phyloP scores from a whole-genome alignment of 768 basidiomycete species.

The Suillus americanus region DNA sequence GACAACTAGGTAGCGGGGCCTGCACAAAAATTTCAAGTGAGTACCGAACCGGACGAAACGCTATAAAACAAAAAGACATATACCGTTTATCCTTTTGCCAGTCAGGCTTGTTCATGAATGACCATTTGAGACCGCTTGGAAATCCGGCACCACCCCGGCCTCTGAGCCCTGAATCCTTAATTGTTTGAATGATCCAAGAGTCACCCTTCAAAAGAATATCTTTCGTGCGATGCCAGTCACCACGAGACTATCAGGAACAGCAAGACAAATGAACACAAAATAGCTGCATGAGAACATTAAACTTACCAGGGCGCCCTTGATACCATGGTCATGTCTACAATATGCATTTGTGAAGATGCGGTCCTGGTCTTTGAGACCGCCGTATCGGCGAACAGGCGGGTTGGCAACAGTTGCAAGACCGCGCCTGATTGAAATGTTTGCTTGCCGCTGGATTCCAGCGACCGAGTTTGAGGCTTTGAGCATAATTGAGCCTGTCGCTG shows the following conservation, averaged over 20 bases:
- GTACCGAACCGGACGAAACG: not conserved
- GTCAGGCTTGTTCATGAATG: slow-evolving; percentile 99
- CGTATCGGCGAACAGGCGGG: slow-evolving; percentile 88
- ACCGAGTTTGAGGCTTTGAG: slow-evolving; percentile 28
- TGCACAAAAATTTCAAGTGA: slow-evolving; percentile 24
- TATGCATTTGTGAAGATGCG: slow-evolving; percentile 93
- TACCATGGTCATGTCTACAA: slow-evolving; percentile 83
- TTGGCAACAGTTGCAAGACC: slow-evolving; percentile 73
- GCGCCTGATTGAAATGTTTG: slow-evolving; percentile 17
- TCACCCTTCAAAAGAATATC: slow-evolving; percentile 95
- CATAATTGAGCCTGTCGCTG: slow-evolving; percentile 21
- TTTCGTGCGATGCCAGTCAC: slow-evolving; percentile 98
- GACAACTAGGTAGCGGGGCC: slow-evolving; percentile 94
- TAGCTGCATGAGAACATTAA: not conserved
- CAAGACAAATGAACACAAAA: slow-evolving; percentile 7
- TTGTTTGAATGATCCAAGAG: slow-evolving; percentile 93
- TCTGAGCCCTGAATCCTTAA: slow-evolving; percentile 94
- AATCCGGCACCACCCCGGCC: slow-evolving; percentile 98
- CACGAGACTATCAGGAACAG: slow-evolving; percentile 60
- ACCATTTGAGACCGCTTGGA: slow-evolving; percentile 96
- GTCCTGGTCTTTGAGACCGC: slow-evolving; percentile 93
- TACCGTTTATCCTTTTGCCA: slow-evolving; percentile 94
- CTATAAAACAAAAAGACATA: slow-evolving; percentile 1
- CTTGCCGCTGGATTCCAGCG: slow-evolving; percentile 20
- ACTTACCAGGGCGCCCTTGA: slow-evolving; percentile 89